A percentile compares a stretch with the other conserved stretches of the same genome.
phyloP scores from a whole-genome alignment of 2,329 filamentous ascomycete species.

The Ilyonectria mors-panacis region DNA sequence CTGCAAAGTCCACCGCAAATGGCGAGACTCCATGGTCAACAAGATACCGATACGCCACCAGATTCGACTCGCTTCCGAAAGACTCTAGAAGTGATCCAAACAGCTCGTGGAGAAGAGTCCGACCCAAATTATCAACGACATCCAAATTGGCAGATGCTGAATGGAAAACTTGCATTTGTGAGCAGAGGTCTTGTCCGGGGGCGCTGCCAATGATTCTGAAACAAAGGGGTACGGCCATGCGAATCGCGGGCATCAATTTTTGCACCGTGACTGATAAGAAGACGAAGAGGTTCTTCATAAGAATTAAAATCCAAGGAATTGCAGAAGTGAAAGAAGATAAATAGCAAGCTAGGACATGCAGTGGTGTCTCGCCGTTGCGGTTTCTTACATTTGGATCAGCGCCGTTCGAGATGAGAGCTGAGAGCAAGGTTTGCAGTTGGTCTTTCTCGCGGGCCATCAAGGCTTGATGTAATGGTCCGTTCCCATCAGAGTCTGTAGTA shows the following conservation, averaged over 20 bases:
- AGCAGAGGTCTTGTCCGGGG: background rate
- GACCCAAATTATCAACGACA: constrained; percentile 22
- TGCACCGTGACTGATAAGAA: constrained; percentile 15
- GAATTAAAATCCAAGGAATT: background rate
- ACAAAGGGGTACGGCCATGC: constrained; percentile 30
- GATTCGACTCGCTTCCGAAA: background rate
- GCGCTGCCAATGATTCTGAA: constrained; percentile 12
- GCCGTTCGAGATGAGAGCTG: constrained; percentile 6
- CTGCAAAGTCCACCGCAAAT: constrained; percentile 27
- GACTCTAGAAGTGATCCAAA: background rate
- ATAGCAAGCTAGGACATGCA: constrained; percentile 23
- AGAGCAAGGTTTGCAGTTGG: background rate
- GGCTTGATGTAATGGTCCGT: constrained; percentile 8
- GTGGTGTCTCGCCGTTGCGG: constrained; percentile 29
- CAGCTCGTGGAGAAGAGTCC: constrained; percentile 31
- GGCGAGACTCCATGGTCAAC: constrained; percentile 30
- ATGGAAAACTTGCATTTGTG: constrained; percentile 7
- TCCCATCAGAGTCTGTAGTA: constrained; percentile 6
- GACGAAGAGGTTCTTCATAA: background rate
- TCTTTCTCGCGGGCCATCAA: background rate
- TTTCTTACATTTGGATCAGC: constrained; percentile 14
- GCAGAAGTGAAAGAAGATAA: background rate
- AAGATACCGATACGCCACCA: constrained; percentile 20
- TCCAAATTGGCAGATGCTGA: constrained; percentile 19
- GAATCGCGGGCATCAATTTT: constrained; percentile 24